Evolutionary conservation across 2,329 filamentous ascomycete genomes (phyloP).

Genomic region (Colletotrichum spinosum): DNA sequence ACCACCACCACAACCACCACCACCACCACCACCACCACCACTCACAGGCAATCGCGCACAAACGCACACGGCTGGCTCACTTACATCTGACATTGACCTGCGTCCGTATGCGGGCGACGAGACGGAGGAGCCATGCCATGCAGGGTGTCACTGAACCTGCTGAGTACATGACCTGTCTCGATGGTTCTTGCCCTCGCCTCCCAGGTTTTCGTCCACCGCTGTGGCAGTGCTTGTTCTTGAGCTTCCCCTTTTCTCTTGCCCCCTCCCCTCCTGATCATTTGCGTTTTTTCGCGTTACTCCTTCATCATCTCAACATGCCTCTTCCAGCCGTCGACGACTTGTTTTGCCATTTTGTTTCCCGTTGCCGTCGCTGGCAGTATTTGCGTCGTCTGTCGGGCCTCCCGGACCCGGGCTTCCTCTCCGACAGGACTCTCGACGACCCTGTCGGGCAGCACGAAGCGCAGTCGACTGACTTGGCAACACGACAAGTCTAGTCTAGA

Average conservation of each 20-base stretch:
- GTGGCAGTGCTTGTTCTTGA: constrained; percentile 1
- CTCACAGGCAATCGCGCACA: constrained; percentile 23
- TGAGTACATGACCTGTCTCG: constrained; percentile 15
- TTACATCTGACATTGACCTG: constrained; percentile 36
- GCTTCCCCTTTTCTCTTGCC: not conserved
- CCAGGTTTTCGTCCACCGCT: constrained; percentile 7
- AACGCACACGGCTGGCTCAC: constrained; percentile 28
- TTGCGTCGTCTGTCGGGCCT: constrained; percentile 8
- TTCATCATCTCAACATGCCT: not conserved
- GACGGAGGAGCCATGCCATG: constrained; percentile 35
- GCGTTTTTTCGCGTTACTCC: not conserved
- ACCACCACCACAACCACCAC: not conserved
- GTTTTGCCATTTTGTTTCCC: not conserved
- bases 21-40: constrained; percentile 16
- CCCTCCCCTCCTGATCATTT: not conserved
- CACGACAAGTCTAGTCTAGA: constrained; percentile 22
- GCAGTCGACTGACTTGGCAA: constrained; percentile 29
- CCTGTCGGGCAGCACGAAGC: constrained; percentile 25
- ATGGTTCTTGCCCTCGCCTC: constrained; percentile 12
- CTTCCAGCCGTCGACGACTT: too few relatives aligned
- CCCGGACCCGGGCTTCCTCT: constrained; percentile 3
- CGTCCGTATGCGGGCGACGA: constrained; percentile 34
- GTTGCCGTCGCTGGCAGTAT: not conserved
- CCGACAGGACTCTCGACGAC: constrained; percentile 10
- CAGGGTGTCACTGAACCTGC: constrained; percentile 33